Base-by-base conservation (phyloP, 1,284 basidiomycete species). In the Ganoderma multipileum region DNA sequence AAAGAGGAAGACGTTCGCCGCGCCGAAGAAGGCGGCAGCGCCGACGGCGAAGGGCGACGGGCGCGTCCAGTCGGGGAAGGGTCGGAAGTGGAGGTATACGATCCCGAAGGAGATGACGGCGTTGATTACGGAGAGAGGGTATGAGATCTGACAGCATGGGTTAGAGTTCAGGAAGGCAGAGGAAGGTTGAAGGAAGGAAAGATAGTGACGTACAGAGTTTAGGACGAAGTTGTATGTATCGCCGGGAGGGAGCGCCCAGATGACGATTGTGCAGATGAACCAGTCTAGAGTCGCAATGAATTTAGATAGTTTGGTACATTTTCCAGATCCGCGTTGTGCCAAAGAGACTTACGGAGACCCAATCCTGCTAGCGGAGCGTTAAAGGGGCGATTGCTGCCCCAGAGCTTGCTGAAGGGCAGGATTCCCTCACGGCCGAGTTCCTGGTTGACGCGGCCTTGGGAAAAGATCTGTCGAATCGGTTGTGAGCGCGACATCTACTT, bases 401-500 rank as follows among this genome's bases (percentile, higher is more conserved):
- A 89, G 74, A 89, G 83, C 0, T 81, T 80, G 0, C 89, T 85
- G 70, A 79, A 89, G 0, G 90, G 90, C 9, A 91, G 79, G 52
- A 91, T 81, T 0, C 89, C 90, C 73, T 90, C 89, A 11, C 89
- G 83, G 1, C 89, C 90, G 12, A 91, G 82, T 77, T 91, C 90
- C 77, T 91, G 90, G 16, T 89, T 84, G n/a, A 91, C 88, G 87
- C 90, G 80, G 18, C 88, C 88, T 74, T 89, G 87, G 2, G 84
- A 76, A 72, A 91, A 91, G 66, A 89, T 82, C 55, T 58, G n/a
- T 14, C 30, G 9, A 38, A 14, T 11, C 36, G 20, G 1, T 38
- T 30, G 9, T 57, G 9, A 57, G 28, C 33, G 20, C 55, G 5
- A n/a, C 3, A 38, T 7, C 30, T 6, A 2, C 9, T n/a, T 7